Conservation (phyloP, 1,284 basidiomycete genomes). For the Sphaerobolus stellatus region DNA sequence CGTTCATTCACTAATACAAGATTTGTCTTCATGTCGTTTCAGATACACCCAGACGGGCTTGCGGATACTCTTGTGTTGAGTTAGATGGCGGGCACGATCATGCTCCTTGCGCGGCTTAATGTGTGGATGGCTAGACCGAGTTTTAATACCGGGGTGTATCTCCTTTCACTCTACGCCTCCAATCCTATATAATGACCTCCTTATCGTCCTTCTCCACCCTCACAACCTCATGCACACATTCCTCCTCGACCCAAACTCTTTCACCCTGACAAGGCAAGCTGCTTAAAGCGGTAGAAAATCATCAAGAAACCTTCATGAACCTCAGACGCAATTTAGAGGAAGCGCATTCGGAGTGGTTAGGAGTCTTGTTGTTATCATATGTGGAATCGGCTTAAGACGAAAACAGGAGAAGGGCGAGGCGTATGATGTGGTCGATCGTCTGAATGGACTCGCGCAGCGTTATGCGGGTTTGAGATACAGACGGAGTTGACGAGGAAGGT, state of each 20-base stretch:
- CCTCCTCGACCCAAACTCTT: conserved; percentile 68
- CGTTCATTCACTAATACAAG: neutral
- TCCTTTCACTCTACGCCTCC: no score
- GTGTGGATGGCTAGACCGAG: conserved; percentile 87
- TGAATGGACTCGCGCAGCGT: conserved; percentile 89
- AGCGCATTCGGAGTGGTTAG: conserved; percentile 80
- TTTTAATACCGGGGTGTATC: conserved; percentile 79
- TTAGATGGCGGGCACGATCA: conserved; percentile 85
- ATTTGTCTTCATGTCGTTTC: conserved; percentile 15
- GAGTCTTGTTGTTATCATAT: conserved; percentile 37
- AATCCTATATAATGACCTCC: conserved; percentile 83
- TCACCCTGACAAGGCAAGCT: conserved; percentile 58
- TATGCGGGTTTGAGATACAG: conserved; percentile 85
- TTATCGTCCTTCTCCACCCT: conserved; percentile 86
- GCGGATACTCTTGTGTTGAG: conserved; percentile 67
- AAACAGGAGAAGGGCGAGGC: conserved; percentile 39
- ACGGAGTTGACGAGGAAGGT: conserved; percentile 81
- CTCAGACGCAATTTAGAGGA: conserved; percentile 82
- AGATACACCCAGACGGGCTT: conserved; percentile 58
- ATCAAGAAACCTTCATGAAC: conserved; percentile 84
- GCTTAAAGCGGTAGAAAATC: conserved; percentile 72
- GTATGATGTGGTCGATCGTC: conserved; percentile 80
- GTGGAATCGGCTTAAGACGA: no score
- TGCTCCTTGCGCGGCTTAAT: conserved; percentile 82
- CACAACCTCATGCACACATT: conserved; percentile 79